A percentile compares a stretch with the other conserved stretches of the same genome.
Conservation (phyloP, 352 stramenopile genomes). For the Phytophthora boehmeriae region DNA sequence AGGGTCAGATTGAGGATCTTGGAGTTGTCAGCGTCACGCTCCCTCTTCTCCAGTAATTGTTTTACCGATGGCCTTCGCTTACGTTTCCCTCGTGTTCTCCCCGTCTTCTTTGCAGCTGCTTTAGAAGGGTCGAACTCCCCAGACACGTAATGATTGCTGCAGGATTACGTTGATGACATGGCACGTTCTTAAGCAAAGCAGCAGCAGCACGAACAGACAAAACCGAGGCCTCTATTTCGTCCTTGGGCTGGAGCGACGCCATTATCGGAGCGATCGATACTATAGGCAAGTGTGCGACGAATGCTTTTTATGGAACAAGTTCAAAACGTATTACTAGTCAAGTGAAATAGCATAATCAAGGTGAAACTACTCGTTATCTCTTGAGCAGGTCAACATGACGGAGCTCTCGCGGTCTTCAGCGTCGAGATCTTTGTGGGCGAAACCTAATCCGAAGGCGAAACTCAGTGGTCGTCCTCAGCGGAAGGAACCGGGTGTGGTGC, state of each 20-base stretch:
- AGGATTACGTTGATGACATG: too few species aligned
- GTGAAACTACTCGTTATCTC: background rate
- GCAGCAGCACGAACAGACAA: too few species aligned
- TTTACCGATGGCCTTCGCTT: background rate
- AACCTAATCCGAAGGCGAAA: conserved; percentile 16
- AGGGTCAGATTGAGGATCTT: conserved; percentile 27
- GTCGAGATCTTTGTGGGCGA: conserved; percentile 18
- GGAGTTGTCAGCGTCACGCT: conserved; percentile 21
- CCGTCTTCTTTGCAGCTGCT: too few species aligned
- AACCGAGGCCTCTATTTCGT: too few species aligned
- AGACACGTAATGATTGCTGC: too few species aligned
- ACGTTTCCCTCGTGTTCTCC: background rate
- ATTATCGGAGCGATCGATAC: too few species aligned
- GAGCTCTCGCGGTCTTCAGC: conserved; percentile 5
- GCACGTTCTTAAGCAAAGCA: too few species aligned
- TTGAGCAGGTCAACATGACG: conserved; percentile 10
- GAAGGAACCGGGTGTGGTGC: conserved; percentile 13
- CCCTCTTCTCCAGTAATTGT: conserved; percentile 5
- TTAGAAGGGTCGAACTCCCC: too few species aligned
- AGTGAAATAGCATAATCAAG: too few species aligned
- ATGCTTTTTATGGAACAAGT: background rate
- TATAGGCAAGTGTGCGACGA: too few species aligned
- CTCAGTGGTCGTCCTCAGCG: background rate
- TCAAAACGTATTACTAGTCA: too few species aligned
- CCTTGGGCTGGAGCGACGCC: too few species aligned